A percentile compares a stretch with the other conserved stretches of the same genome.
Conservation (phyloP, 495 filamentous ascomycete genomes). For the Podospora appendiculata region DNA sequence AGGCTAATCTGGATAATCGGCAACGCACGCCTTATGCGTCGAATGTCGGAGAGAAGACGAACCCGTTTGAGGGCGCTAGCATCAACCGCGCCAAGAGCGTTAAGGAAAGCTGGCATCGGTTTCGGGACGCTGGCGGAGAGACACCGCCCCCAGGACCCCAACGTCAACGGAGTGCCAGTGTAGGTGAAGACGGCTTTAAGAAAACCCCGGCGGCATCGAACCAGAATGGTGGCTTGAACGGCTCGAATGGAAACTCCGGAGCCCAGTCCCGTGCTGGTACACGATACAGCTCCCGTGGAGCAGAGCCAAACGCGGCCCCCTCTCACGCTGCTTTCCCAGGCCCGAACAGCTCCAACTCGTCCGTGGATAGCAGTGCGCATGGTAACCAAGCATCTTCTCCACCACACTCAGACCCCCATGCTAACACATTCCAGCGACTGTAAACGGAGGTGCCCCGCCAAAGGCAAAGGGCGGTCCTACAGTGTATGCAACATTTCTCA, state of each 20-base stretch:
- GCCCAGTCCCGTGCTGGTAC: constrained; percentile 17
- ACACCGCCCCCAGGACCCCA: constrained; percentile 6
- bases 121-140: constrained; percentile 5
- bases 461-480: constrained; percentile 10
- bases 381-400: constrained; percentile 5
- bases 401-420: neutral
- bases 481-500: constrained; percentile 18
- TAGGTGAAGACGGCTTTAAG: constrained; percentile 15
- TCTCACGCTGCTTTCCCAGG: constrained; percentile 6
- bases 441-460: constrained; percentile 8
- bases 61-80: constrained; percentile 35
- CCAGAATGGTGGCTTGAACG: no score
- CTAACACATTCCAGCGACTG: constrained; percentile 13
- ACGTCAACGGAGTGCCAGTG: constrained; percentile 25
- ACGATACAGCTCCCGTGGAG: constrained; percentile 17
- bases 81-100: constrained; percentile 34
- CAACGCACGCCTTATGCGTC: constrained; percentile 63
- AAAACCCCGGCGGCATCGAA: neutral
- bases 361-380: constrained; percentile 12
- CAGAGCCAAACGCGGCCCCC: constrained; percentile 8
- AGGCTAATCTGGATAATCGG: constrained; percentile 40
- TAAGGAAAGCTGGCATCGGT: constrained; percentile 12
- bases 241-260: no score
- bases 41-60: constrained; percentile 62
- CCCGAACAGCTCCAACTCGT: constrained; percentile 7